Base-by-base conservation (phyloP, 169 alveolate genomes). In the Plasmodium vinckei region DNA sequence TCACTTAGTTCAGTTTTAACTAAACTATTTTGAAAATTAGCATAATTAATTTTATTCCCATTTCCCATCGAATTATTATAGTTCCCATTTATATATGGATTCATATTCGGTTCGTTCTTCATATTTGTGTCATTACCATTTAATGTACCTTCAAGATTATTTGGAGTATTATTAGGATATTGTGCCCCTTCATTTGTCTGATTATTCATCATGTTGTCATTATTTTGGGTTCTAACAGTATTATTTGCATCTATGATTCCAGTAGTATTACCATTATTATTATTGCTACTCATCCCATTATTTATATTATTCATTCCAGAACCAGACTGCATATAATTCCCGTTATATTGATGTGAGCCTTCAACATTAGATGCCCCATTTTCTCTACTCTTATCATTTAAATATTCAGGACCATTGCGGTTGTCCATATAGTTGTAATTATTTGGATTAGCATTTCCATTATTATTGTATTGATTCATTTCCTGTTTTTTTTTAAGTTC, bases 401-500 rank as follows among this genome's bases (percentile, higher is more conserved):
- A 2, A 51, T 51, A 13, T 15, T 6, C 59, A 12, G 19, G 2
- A 51, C 21, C 21, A 51, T 12, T 6, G 0, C 6, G 23, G 7
- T 51, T 15, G 7, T 7, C 23, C 9, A 13, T 15, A 51, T 15
- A 12, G 19, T 51, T 51, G 7, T 13, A 51, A 12, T 5, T 13
- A 57, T 19, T 17, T 39, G n/a, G 5, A 19, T 39, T 9, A 9
- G 9, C 70, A 60, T 17, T 60, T 19, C 1, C n/a, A 25, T 23
- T 19, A 60, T n/a, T 7, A n/a, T 60, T 7, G 25, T n/a, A 21
- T 2, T 60, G 17, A 7, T 72, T 54, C 47, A 19, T 54, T 54
- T 63, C 53, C n/a, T 44, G 63, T 42, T 51, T 75, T 54, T 75
- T 75, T 44, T 23, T 75, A 53, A 47, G 42, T 10, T 47, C 13